Percentiles rank a stretch among this genome's conserved stretches.
phyloP scores from a whole-genome alignment of 805 yeast species.

The Lachancea mirantina region DNA sequence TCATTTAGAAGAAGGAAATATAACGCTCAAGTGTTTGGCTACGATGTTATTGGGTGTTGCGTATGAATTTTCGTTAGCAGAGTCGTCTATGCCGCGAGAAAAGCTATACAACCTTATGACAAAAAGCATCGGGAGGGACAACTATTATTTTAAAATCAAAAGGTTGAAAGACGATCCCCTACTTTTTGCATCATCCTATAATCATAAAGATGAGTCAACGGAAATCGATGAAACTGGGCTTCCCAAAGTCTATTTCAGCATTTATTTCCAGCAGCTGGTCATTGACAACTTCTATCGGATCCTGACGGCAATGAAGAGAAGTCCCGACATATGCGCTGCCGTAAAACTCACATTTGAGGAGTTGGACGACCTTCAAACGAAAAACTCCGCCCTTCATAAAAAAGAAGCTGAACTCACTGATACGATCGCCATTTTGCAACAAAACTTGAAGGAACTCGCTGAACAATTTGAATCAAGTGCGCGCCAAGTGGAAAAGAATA shows the following conservation, averaged over 20 bases:
- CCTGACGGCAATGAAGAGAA: slow-evolving; percentile 61
- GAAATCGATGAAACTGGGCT: slow-evolving; percentile 75
- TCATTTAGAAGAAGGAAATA: slow-evolving; percentile 41
- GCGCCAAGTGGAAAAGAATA: too few relatives aligned
- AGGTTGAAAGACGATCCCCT: slow-evolving; percentile 57
- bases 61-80: slow-evolving; percentile 71
- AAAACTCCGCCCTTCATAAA: slow-evolving; percentile 30
- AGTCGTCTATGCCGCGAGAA: slow-evolving; percentile 47
- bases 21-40: slow-evolving; percentile 64
- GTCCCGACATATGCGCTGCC: slow-evolving; percentile 67
- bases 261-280: slow-evolving; percentile 54
- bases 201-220: slow-evolving; percentile 41
- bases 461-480: too few relatives aligned
- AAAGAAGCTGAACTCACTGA: slow-evolving; percentile 26
- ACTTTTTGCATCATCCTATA: slow-evolving; percentile 46
- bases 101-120: slow-evolving; percentile 56
- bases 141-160: slow-evolving; percentile 62
- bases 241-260: slow-evolving; percentile 72
- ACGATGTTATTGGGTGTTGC: slow-evolving; percentile 64
- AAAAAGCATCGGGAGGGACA: slow-evolving; percentile 73
- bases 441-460: slow-evolving; percentile 9
- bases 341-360: slow-evolving; percentile 54
- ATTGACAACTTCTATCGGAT: slow-evolving; percentile 66
- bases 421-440: slow-evolving; percentile 17
- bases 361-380: slow-evolving; percentile 35